Base-by-base conservation (phyloP, 192 early-diverging fungal genomes). In the Rhizophagus prolifer region DNA sequence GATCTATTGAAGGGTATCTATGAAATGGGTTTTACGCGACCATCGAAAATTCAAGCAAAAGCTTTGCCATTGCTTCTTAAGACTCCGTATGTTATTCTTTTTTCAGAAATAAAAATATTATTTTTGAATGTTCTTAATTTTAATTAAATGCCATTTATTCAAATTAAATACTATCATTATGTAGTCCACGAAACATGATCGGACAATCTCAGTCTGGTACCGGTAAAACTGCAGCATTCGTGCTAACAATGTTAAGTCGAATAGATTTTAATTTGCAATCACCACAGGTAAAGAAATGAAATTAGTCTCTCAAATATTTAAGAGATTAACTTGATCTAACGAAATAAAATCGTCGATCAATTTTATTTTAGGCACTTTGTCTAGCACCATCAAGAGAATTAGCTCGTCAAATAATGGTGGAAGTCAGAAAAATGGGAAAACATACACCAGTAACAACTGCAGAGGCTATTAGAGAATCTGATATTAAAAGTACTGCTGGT, bases 161-260 rank as follows among this genome's bases (percentile, higher is more conserved):
- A 38, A 5, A 38, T 38, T 38, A 38, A 38, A 38, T 38, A 38
- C 54, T 41, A 30, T 26, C 71, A 54, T 38, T 26, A 8, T 54
- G 14, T 79, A 89, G 88, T n/a, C 91, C 96, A 9, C 89, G 85
- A 79, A 98, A 99, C 81, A 93, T 99, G 94, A 97, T 99, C 79
- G 97, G 95, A 0, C 97, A 99, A 85, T 97, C 96, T 73, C 96
- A 98, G 82, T 95, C 95, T 19, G 97, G 97, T 78, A 99, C 97
- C 0, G 97, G 97, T 50, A 99, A 99, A 83, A 98, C 97, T 25
- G 97, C 97, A 1, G 96, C 96, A 10, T 99, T 99, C 83, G 91
- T 90, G 3, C 85, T 99, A 59, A 94, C 95, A 1, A 97, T 99
- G 90, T 88, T 99, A 13, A 91, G 90, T 74, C 89, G 97, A 26